phyloP scores from a whole-genome alignment of 139 green algal species.

The Eudorina sp. region DNA sequence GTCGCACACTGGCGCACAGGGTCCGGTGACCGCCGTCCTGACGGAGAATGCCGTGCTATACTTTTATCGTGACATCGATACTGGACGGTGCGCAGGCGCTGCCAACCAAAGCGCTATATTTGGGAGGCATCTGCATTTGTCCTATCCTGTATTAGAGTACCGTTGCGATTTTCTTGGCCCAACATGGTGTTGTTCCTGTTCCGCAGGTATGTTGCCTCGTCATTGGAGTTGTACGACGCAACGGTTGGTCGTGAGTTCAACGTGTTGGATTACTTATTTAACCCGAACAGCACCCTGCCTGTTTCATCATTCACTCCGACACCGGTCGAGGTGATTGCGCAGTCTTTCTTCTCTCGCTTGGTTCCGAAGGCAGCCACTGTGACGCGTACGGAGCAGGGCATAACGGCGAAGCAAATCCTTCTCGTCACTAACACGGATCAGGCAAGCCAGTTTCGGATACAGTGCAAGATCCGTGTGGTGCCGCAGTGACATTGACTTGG shows the following conservation, averaged over 20 bases:
- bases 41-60: constrained; percentile 83
- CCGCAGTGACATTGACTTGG: too few species aligned
- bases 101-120: too few species aligned
- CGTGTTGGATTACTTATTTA: constrained; percentile 72
- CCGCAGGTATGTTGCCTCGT: constrained; percentile 61
- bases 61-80: constrained; percentile 86
- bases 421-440: constrained; percentile 84
- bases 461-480: not conserved
- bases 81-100: constrained; percentile 55
- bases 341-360: constrained; percentile 50
- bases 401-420: constrained; percentile 91
- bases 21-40: constrained; percentile 84
- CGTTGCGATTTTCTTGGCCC: not conserved
- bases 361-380: constrained; percentile 61
- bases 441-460: constrained; percentile 22
- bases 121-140: too few species aligned
- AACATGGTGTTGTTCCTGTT: not conserved
- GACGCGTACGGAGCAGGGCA: constrained; percentile 83
- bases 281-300: constrained; percentile 56
- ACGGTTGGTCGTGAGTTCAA: constrained; percentile 51
- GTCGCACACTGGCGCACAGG: constrained; percentile 70
- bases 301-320: constrained; percentile 65
- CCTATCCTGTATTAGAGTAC: not conserved
- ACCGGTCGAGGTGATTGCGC: constrained; percentile 68
- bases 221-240: constrained; percentile 91